Percentiles rank a stretch among this genome's conserved stretches.
Conservation (phyloP, 2,329 filamentous ascomycete genomes). For the Colletotrichum sp. region DNA sequence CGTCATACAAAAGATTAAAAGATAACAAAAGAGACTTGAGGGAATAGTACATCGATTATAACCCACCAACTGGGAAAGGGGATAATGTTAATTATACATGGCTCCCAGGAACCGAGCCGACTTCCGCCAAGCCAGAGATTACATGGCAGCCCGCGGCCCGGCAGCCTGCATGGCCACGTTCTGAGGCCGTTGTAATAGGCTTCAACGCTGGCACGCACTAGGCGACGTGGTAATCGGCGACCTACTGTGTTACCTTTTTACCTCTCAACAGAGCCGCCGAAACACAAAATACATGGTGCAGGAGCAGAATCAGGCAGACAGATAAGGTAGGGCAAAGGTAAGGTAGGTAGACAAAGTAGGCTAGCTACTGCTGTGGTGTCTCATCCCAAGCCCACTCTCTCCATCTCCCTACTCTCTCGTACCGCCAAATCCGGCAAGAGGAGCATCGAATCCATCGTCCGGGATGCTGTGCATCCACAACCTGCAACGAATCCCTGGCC, state of each 20-base stretch:
- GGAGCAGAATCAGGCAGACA: not conserved
- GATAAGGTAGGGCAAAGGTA: not conserved
- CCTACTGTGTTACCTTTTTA: not conserved
- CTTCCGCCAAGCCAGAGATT: not conserved
- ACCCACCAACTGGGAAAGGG: not conserved
- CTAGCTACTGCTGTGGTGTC: not conserved
- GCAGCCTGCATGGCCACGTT: not conserved
- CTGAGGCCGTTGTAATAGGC: not conserved
- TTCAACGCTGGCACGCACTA: not conserved
- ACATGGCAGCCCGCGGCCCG: not conserved
- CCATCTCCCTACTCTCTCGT: not conserved
- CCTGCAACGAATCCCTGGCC: not conserved
- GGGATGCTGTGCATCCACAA: not conserved
- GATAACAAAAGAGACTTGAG: not conserved
- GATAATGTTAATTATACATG: not conserved
- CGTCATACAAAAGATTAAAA: not conserved
- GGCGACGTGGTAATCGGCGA: constrained; percentile 6
- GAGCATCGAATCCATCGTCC: not conserved
- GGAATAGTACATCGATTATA: not conserved
- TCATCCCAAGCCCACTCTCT: not conserved
- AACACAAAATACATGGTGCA: not conserved
- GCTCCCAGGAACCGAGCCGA: not conserved
- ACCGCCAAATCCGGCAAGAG: not conserved
- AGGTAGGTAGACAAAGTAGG: not conserved
- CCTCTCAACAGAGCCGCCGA: not conserved